These are phyloP conservation scores for Hypoxylon sp. DNA, from an alignment of 2,329 filamentous ascomycete genomes.

Conservation along the genomic window DNA sequence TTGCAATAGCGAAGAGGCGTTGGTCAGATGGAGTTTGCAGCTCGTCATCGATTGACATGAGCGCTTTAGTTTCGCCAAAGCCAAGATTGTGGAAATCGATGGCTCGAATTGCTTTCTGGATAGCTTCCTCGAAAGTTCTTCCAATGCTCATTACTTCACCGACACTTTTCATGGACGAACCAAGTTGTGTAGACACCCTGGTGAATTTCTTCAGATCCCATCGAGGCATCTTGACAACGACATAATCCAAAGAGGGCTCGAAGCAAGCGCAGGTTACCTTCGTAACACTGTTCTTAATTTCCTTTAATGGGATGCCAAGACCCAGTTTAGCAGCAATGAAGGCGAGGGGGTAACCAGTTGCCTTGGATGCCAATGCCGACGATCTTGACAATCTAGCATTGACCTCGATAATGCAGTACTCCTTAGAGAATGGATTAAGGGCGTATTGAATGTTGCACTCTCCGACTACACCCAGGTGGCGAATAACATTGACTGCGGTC, in stretches of 20 bases:
- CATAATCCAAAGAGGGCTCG: slow-evolving; percentile 96
- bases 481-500: slow-evolving; percentile 95
- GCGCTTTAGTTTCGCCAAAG: slow-evolving; percentile 87
- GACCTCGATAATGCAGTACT: slow-evolving; percentile 99
- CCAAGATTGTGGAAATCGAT: slow-evolving; percentile 96
- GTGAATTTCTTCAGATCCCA: slow-evolving; percentile 99
- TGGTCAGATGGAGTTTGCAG: slow-evolving; percentile 97
- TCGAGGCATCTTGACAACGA: slow-evolving; percentile 97
- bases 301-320: slow-evolving; percentile 91
- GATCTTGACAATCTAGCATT: slow-evolving; percentile 96
- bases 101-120: slow-evolving; percentile 95
- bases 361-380: slow-evolving; percentile 94
- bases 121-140: slow-evolving; percentile 95
- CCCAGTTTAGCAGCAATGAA: slow-evolving; percentile 98
- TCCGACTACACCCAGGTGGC: slow-evolving; percentile 94
- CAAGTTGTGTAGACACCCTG: slow-evolving; percentile 91
- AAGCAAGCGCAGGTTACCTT: slow-evolving; percentile 97
- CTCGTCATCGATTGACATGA: slow-evolving; percentile 96
- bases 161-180: slow-evolving; percentile 99
- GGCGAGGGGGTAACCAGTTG: slow-evolving; percentile 93
- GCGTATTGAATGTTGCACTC: slow-evolving; percentile 99
- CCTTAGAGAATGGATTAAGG: slow-evolving; percentile 90
- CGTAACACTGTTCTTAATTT: slow-evolving; percentile 95
- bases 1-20: slow-evolving; percentile 95
- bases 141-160: slow-evolving; percentile 99